phyloP scores from a whole-genome alignment of 2,329 filamentous ascomycete species.

The Fusarium solani-melongenae region DNA sequence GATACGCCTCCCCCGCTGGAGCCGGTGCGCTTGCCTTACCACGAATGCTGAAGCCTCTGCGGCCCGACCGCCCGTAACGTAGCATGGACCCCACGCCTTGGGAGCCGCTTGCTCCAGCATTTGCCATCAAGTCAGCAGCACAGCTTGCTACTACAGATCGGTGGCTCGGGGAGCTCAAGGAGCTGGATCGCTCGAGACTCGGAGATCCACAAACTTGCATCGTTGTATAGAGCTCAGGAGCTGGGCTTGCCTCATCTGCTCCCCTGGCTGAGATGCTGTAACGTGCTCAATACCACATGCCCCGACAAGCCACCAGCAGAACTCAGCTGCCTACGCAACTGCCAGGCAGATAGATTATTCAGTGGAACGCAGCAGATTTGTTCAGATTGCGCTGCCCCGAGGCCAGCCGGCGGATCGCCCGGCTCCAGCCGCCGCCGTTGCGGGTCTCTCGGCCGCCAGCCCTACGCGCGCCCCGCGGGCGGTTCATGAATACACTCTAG shows the following conservation, averaged over 20 bases:
- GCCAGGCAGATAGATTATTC: not conserved
- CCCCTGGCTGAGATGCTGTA: not conserved
- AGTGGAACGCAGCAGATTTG: not conserved
- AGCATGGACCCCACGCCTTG: conserved; percentile 14
- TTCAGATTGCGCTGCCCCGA: conserved; percentile 9
- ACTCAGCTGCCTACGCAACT: not conserved
- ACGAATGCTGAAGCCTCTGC: not conserved
- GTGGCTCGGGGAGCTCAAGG: not conserved
- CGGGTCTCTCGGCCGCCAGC: conserved; percentile 27
- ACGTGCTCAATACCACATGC: not conserved
- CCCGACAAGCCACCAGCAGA: not conserved
- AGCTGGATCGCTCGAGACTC: not conserved
- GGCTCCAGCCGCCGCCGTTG: conserved; percentile 31
- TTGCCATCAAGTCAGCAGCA: not conserved
- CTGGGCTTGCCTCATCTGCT: not conserved
- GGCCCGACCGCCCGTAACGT: conserved; percentile 23
- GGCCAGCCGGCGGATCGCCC: conserved; percentile 22
- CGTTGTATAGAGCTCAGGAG: not conserved
- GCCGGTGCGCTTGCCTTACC: not conserved
- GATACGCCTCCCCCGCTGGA: conserved; percentile 1
- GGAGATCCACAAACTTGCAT: conserved; percentile 2
- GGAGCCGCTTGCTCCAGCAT: not conserved
- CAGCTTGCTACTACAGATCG: not conserved
- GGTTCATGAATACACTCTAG: not conserved
- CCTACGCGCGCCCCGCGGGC: conserved; percentile 19